Evolutionary conservation across 495 filamentous ascomycete genomes (phyloP).

Genomic region (Niebla homalea): DNA sequence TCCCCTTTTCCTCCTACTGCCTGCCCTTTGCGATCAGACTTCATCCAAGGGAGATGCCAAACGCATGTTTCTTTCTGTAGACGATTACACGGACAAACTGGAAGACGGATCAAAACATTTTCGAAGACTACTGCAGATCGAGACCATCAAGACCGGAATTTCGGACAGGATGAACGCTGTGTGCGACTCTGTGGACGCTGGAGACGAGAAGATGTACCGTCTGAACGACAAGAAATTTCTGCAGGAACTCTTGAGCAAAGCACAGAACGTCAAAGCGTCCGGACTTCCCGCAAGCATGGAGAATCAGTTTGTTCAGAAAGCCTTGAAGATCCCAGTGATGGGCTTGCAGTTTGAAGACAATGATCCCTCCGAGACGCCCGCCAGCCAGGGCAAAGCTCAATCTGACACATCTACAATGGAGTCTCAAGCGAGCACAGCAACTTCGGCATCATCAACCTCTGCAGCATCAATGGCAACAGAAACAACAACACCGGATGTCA

Average conservation of each 20-base stretch:
- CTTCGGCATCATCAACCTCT: slow-evolving; percentile 27
- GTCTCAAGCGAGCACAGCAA: slow-evolving; percentile 25
- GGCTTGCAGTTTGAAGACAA: slow-evolving; percentile 39
- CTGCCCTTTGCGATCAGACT: slow-evolving; percentile 39
- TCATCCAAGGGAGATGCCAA: slow-evolving; percentile 32
- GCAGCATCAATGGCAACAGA: slow-evolving; percentile 22
- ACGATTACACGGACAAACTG: slow-evolving; percentile 67
- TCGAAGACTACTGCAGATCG: slow-evolving; percentile 39
- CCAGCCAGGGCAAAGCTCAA: slow-evolving; percentile 16
- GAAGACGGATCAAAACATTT: slow-evolving; percentile 42
- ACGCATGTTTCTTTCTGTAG: slow-evolving; percentile 58
- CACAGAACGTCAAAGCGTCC: slow-evolving; percentile 47
- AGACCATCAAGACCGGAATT: slow-evolving; percentile 27
- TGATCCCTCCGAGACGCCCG: slow-evolving; percentile 5
- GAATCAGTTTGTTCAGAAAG: slow-evolving; percentile 63
- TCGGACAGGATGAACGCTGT: slow-evolving; percentile 45
- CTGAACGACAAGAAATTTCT: slow-evolving; percentile 57
- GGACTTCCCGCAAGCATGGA: slow-evolving; percentile 73
- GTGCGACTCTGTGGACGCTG: slow-evolving; percentile 68
- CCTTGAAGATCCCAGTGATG: slow-evolving; percentile 61
- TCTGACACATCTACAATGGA: slow-evolving; percentile 25
- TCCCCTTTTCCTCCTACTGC: slow-evolving; percentile 69
- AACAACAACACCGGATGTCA: slow-evolving; percentile 19
- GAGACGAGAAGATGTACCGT: slow-evolving; percentile 71
- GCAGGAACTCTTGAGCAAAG: slow-evolving; percentile 55